Conservation (phyloP, 805 yeast species). For the Candida manassasensis region DNA sequence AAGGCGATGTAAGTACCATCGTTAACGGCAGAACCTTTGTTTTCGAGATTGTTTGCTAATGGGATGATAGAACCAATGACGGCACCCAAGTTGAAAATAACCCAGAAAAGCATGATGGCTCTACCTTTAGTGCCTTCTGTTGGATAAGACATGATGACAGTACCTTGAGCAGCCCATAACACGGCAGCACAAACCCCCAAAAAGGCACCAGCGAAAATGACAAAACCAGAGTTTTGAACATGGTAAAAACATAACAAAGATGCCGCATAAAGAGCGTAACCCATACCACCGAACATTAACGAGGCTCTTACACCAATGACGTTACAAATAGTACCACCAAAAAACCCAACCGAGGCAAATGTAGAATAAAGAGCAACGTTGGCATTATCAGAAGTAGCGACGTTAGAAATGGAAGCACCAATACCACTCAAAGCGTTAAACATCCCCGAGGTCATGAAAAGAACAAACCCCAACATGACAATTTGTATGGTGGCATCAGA, state of each 20-base stretch:
- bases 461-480: constrained; percentile 41
- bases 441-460: constrained; percentile 51
- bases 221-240: constrained; percentile 45
- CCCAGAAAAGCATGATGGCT: constrained; percentile 54
- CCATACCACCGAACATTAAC: constrained; percentile 49
- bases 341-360: constrained; percentile 54
- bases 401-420: constrained; percentile 43
- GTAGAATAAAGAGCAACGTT: constrained; percentile 50
- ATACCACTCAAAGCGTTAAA: constrained; percentile 48
- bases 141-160: constrained; percentile 55
- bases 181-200: constrained; percentile 52
- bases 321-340: constrained; percentile 53
- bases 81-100: constrained; percentile 57
- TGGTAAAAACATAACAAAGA: constrained; percentile 47
- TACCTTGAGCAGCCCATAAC: constrained; percentile 58
- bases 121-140: constrained; percentile 49
- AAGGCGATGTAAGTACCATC: constrained; percentile 55
- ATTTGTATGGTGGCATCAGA: constrained; percentile 27
- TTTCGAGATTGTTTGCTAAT: constrained; percentile 47
- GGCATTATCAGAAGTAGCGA: constrained; percentile 42
- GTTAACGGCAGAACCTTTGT: constrained; percentile 28
- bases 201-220: constrained; percentile 52
- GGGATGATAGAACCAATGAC: constrained; percentile 58
- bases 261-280: constrained; percentile 51
- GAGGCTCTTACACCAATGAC: constrained; percentile 41